Base-by-base conservation (phyloP, 805 yeast species). In the Candida methanosorbosa region DNA sequence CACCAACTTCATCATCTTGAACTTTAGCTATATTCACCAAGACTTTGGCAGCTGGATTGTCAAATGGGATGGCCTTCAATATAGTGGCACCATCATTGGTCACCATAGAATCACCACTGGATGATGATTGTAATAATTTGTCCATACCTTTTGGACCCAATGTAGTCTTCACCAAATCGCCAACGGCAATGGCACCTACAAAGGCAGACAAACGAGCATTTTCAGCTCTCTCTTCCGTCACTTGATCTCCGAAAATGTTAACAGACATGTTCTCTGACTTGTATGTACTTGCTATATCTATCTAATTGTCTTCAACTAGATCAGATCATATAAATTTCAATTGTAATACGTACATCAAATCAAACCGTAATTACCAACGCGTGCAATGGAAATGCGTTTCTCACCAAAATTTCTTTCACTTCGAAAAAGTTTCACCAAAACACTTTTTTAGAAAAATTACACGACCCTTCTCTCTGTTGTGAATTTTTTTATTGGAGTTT, bases 91-190 rank as follows among this genome's bases (percentile, higher is more conserved):
- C 99, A 64, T 92, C 99, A 57, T 92, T 92, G 32, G 99, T 92
- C 26, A 92, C 88, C 52, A 88, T 53, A 3, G 92, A 70, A 36
- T 68, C 69, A 31, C 84, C 85, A 29, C 92, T 75, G 4, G 87
- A 71, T 15, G 95, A 83, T 44, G 94, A 79, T 52, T 86, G 95
- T 42, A 92, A 66, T 43, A 92, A 66, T 58, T 92, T 92, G 60
- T 92, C 99, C 97, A 92, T 90, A 43, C 99, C 99, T 56, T 92
- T 90, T 42, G 99, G 99, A 13, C 99, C 99, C 44, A 92, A 66
- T 3, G 98, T 83, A 21, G 87, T 68, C 60, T 90, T 90, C 30
- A 90, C 98, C 41, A 92, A 70, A 59, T 92, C 98, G 34, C 98
- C 99, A 24, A 92, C 98, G 27, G 98, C 99, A 55, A 92, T 90